Evolutionary conservation across 192 early-diverging fungal genomes (phyloP).

Genomic region (Helicostylum pulchrum): DNA sequence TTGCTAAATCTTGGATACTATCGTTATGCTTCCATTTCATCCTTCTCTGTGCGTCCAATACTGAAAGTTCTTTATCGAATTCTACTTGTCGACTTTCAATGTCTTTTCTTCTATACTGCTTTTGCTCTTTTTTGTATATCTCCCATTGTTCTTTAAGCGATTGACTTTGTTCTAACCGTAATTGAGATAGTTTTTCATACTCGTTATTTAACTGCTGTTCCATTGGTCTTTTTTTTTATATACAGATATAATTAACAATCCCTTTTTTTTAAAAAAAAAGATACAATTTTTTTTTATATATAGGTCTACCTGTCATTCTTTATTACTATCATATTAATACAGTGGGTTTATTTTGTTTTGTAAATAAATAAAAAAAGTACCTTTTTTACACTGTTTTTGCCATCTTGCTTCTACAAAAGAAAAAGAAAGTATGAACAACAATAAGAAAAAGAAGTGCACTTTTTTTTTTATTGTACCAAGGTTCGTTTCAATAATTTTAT

Average conservation of each 20-base stretch:
- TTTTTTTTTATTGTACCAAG: conserved; percentile 4
- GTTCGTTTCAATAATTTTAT: conserved; percentile 13
- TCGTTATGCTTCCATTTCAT: background rate
- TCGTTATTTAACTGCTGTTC: background rate
- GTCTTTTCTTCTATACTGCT: conserved; percentile 8
- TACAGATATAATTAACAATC: background rate
- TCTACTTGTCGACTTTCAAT: conserved; percentile 8
- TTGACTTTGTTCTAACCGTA: conserved; percentile 3
- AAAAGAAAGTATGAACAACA: background rate
- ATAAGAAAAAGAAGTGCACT: background rate
- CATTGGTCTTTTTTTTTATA: background rate
- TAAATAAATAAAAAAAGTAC: background rate
- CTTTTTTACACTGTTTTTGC: too few species aligned
- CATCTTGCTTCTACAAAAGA: background rate
- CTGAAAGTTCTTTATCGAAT: conserved; percentile 8
- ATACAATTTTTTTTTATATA: too few species aligned
- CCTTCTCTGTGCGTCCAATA: conserved; percentile 1
- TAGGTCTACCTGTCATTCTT: too few species aligned
- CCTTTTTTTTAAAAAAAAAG: conserved; percentile 1
- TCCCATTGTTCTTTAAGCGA: conserved; percentile 17
- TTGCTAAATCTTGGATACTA: conserved; percentile 1
- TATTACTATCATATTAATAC: too few species aligned
- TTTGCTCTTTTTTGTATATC: conserved; percentile 4
- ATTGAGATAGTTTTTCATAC: conserved; percentile 8
- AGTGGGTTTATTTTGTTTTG: too few species aligned